Base-by-base conservation (phyloP, 2,329 filamentous ascomycete species). In the Cladophialophora carrionii region DNA sequence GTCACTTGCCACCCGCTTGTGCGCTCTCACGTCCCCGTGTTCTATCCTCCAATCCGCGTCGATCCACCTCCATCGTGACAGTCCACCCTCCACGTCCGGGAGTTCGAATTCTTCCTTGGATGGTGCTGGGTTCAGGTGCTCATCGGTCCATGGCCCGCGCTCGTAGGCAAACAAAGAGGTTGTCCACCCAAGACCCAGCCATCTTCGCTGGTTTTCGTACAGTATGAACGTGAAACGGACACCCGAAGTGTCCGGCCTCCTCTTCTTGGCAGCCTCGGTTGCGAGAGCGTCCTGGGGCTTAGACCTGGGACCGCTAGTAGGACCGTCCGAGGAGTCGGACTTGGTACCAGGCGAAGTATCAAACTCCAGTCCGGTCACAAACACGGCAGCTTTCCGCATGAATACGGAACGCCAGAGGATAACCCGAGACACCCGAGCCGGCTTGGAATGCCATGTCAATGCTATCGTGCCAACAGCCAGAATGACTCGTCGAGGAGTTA, bases 171-270 rank as follows among this genome's bases (percentile, higher is more conserved):
- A 92, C 67, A 99, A 81, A 46, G 89, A 96, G 2, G 89, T 89
- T 0, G 95, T 98, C 93, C 95, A 99, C 0, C 95, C 95, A 12
- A 99, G 84, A 1, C 93, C 94, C 3, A 99, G 81, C 95, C 95
- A 99, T 59, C 95, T 87, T 49, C 95, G 86, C 77, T 99, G 95
- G 72, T 99, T 99, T 76, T 99, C 95, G 73, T 93, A 98, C 2
- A 99, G 84, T 55, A 95, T 93, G 69, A 99, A 99, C 0, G 95
- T 99, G 74, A 99, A 99, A 52, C 92, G 90, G 14, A 99, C 91
- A 1, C 93, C 92, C 0, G 92, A 86, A 4, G 90, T 88, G 68
- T 77, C 72, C 68, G 80, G 71, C 59, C 73, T 76, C 66, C 79
- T 79, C 41, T 66, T 68, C 22, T 82, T 80, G 17, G 81, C 79